Evolutionary conservation across 1,139 yeast genomes (phyloP).

Genomic region (Eremothecium coryli): DNA sequence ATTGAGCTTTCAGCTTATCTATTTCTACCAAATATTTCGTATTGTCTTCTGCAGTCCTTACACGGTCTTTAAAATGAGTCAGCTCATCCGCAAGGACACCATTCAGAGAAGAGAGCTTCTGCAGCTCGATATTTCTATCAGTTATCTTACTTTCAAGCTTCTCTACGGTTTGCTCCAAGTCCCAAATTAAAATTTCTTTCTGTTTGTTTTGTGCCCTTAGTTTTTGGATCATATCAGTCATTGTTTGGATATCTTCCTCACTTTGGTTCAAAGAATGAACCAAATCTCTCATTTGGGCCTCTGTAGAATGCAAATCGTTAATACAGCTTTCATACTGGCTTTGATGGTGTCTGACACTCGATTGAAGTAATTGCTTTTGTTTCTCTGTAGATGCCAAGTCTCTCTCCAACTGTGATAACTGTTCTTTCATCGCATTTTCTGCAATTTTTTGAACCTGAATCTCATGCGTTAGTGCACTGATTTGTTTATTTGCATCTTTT

Average conservation of each 20-base stretch:
- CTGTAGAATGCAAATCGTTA: constrained; percentile 69
- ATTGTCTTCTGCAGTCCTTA: constrained; percentile 34
- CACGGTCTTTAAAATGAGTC: constrained; percentile 42
- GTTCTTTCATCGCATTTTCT: constrained; percentile 25
- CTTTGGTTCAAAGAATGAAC: constrained; percentile 45
- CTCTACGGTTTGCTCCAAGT: constrained; percentile 46
- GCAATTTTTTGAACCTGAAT: constrained; percentile 20
- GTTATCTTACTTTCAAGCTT: constrained; percentile 49
- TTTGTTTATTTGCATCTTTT: constrained; percentile 20
- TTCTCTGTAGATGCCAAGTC: constrained; percentile 24
- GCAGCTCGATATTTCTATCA: constrained; percentile 49
- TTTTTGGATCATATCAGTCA: constrained; percentile 50
- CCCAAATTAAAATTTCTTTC: constrained; percentile 52
- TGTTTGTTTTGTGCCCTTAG: constrained; percentile 46
- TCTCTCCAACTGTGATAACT: constrained; percentile 21
- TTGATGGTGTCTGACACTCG: constrained; percentile 51
- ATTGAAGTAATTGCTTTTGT: constrained; percentile 23
- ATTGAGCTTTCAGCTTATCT: constrained; percentile 46
- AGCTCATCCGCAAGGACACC: constrained; percentile 43
- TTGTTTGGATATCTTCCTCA: constrained; percentile 49
- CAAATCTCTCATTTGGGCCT: constrained; percentile 50
- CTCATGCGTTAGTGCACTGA: constrained; percentile 18
- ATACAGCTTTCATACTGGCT: constrained; percentile 68
- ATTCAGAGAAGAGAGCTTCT: constrained; percentile 41
- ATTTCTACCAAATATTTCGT: constrained; percentile 51